These are phyloP conservation scores for Clavispora vitiphila DNA, from an alignment of 805 yeast genomes.

Conservation along the genomic window DNA sequence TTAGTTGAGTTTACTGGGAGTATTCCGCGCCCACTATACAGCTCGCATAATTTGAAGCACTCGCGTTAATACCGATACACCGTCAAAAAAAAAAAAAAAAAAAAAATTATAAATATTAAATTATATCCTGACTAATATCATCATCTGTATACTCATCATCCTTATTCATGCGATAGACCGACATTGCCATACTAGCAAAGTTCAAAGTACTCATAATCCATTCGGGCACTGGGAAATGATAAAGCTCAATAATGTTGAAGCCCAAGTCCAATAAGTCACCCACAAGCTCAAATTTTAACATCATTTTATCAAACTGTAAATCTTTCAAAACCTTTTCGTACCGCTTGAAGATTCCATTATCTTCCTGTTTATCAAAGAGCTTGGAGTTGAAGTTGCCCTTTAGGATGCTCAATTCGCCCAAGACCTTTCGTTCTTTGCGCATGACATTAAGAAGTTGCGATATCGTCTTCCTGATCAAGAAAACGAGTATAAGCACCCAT, in stretches of 20 bases:
- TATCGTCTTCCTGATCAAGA: constrained; percentile 36
- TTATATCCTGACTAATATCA: constrained; percentile 37
- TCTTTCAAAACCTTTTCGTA: constrained; percentile 38
- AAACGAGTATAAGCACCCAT: constrained; percentile 38
- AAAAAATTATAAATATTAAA: too few relatives aligned
- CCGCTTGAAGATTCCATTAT: constrained; percentile 22
- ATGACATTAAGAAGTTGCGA: constrained; percentile 38
- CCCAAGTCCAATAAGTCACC: constrained; percentile 39
- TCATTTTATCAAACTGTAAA: constrained; percentile 37
- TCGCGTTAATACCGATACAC: too few relatives aligned
- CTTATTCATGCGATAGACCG: constrained; percentile 45
- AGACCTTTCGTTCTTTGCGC: constrained; percentile 35
- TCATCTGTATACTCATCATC: constrained; percentile 43
- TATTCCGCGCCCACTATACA: not conserved
- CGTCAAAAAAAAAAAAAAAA: not conserved
- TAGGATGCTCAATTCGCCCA: constrained; percentile 30
- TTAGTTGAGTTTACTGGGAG: not conserved
- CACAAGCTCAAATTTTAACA: constrained; percentile 36
- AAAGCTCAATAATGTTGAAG: constrained; percentile 37
- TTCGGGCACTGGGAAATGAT: constrained; percentile 31
- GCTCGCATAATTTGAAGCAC: not conserved
- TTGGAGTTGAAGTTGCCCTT: constrained; percentile 18
- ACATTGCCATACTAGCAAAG: constrained; percentile 41
- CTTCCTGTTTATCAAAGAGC: constrained; percentile 18
- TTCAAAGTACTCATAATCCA: constrained; percentile 40